Evolutionary conservation across 2,329 filamentous ascomycete species (phyloP), one percentile per base, ranked within the genome.

Genomic region (Bipolaris bicolor): DNA sequence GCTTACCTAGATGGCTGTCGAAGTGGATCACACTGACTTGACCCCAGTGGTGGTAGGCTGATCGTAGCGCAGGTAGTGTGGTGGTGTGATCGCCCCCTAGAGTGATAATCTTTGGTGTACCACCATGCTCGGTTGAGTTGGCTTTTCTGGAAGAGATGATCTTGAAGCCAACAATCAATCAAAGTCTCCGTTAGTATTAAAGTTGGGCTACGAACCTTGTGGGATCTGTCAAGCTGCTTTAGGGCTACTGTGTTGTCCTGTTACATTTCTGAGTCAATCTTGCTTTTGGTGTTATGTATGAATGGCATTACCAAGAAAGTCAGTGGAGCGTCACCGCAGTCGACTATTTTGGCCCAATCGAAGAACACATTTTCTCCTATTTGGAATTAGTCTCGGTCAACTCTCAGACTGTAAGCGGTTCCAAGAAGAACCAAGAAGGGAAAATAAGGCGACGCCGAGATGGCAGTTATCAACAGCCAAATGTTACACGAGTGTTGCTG

Each of bases 11-110:
- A 64, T 84, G 83, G 43, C 78, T 81, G 64, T 85, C 83, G 62
- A 86, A 85, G 68, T 85, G 83, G n/a, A 85, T 84, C 5, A 85
- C 82, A 59, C 81, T 84, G 2, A 85, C 81, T 13, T 77, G 69
- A 0, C 83, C 84, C 82, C 82, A 88, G 49, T 78, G 77, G 3
- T 78, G 58, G 61, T 79, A 70, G 0, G 81, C 80, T 2, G 82
- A 83, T 49, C 83, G 70, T 61, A 85, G 65, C 0, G 82, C 82
- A 2, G 82, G 79, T 5, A 85, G 71, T 0, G 83, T 85, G 0
- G 83, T 85, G 0, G 83, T 84, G 70, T 86, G 83, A 62, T 86
- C 83, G 22, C 83, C 83, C 10, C 83, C 83, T 0, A 85, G 68
- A 1, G 80, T 82, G 26, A 85, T 77, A 47, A 86, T 83, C 20